Conservation (phyloP, 2,329 filamentous ascomycete species). For the Cryphonectria radicalis region DNA sequence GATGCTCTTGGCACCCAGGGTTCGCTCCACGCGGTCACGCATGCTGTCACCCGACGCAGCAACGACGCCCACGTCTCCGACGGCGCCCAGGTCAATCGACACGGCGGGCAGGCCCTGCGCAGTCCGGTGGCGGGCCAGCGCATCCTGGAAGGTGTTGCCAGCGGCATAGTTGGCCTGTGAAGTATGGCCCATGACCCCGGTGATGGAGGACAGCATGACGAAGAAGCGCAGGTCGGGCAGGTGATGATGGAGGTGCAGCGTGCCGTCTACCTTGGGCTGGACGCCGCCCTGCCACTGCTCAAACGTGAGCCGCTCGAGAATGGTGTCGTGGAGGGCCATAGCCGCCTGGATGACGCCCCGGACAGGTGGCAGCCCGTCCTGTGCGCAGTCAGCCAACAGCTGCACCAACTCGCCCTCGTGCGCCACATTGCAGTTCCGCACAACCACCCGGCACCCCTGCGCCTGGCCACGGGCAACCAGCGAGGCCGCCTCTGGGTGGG, state of each 20-base stretch:
- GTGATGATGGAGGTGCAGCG: constrained; percentile 31
- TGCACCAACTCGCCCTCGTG: constrained; percentile 35
- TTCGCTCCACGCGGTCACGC: constrained; percentile 20
- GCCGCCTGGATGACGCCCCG: constrained; percentile 46
- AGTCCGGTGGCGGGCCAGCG: constrained; percentile 42
- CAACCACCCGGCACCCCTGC: constrained; percentile 31
- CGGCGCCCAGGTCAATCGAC: constrained; percentile 33
- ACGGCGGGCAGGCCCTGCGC: constrained; percentile 31
- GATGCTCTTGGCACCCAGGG: neutral
- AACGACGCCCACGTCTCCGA: constrained; percentile 33
- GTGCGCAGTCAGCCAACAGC: constrained; percentile 30
- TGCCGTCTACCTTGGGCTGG: constrained; percentile 15
- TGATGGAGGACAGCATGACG: constrained; percentile 19
- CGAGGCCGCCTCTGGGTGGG: neutral
- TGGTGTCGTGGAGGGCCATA: constrained; percentile 39
- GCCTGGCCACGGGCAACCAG: constrained; percentile 30
- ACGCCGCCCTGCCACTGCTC: neutral
- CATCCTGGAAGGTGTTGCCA: constrained; percentile 55
- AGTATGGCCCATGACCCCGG: neutral
- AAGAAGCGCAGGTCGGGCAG: constrained; percentile 36
- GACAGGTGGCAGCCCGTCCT: constrained; percentile 36
- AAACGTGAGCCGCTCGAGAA: constrained; percentile 11
- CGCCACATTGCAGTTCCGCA: constrained; percentile 37
- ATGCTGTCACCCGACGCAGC: neutral
- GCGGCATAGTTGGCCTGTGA: constrained; percentile 42